Percentiles rank a stretch among this genome's conserved stretches.
These are phyloP conservation scores for Silene conica DNA, from an alignment of 148 eudicot species.

Conservation along the genomic window DNA sequence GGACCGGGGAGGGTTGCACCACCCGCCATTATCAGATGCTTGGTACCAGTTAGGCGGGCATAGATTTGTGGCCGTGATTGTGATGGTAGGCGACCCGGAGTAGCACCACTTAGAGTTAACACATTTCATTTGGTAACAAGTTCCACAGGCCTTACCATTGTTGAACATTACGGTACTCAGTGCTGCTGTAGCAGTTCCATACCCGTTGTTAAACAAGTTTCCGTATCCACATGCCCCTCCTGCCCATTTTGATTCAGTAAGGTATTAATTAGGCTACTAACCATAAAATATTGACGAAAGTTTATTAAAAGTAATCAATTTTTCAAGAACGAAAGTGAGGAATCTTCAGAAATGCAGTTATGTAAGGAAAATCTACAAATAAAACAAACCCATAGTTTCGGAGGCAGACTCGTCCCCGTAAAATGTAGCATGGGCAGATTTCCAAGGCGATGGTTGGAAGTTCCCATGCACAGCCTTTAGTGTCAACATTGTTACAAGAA, in stretches of 20 bases:
- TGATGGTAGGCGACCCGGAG: conserved; percentile 43
- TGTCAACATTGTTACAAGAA: neutral
- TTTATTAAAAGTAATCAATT: neutral
- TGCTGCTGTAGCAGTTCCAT: conserved; percentile 79
- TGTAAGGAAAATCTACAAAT: neutral
- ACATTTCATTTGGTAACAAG: conserved; percentile 70
- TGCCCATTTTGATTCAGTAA: conserved; percentile 3
- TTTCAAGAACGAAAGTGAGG: neutral
- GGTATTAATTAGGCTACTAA: neutral
- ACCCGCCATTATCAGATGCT: conserved; percentile 62
- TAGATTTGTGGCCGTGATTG: conserved; percentile 79
- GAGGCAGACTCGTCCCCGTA: conserved; percentile 39
- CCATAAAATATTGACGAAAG: too few relatives aligned
- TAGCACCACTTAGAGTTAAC: conserved; percentile 55
- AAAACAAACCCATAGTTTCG: conserved; percentile 36
- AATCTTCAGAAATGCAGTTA: neutral
- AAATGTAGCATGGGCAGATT: conserved; percentile 43
- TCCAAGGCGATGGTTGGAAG: conserved; percentile 22
- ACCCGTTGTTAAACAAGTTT: conserved; percentile 54
- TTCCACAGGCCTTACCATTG: conserved; percentile 73
- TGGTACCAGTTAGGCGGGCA: conserved; percentile 79
- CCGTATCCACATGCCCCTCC: conserved; percentile 99
- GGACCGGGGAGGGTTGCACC: conserved; percentile 91
- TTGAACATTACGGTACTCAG: conserved; percentile 85
- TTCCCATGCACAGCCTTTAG: conserved; percentile 9